A percentile compares a stretch with the other conserved stretches of the same genome.
phyloP scores from a whole-genome alignment of 176 grass and related monocot genomes.

The Zoysia japonica region DNA sequence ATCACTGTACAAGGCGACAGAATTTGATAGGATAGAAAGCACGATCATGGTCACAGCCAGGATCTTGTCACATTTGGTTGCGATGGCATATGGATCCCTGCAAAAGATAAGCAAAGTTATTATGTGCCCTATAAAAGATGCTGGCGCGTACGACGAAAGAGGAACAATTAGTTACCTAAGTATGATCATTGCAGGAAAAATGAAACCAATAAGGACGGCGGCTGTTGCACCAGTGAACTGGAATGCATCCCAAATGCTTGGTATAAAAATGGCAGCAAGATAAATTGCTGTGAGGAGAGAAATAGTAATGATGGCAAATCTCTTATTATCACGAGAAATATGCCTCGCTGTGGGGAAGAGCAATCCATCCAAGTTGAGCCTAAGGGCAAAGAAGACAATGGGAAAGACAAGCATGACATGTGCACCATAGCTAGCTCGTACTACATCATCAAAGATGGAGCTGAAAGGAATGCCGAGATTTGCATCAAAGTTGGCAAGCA shows the following conservation, averaged over 20 bases:
- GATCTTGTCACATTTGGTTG: conserved; percentile 68
- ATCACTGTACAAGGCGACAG: conserved; percentile 80
- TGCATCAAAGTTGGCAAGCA: conserved; percentile 83
- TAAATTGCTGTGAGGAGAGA: conserved; percentile 63
- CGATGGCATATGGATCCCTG: conserved; percentile 77
- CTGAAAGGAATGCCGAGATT: conserved; percentile 71
- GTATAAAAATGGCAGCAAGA: conserved; percentile 66
- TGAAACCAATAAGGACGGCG: conserved; percentile 73
- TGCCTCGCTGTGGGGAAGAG: conserved; percentile 72
- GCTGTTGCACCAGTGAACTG: conserved; percentile 89
- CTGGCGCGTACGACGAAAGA: not conserved
- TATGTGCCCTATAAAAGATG: not conserved
- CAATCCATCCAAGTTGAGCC: conserved; percentile 79
- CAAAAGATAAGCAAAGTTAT: conserved; percentile 11
- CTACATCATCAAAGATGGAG: conserved; percentile 64
- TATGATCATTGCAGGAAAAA: conserved; percentile 77
- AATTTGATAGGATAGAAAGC: conserved; percentile 72
- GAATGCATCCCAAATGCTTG: conserved; percentile 56
- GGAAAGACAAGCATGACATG: conserved; percentile 94
- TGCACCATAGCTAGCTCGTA: conserved; percentile 28
- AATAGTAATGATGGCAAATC: conserved; percentile 67
- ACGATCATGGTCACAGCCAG: conserved; percentile 80
- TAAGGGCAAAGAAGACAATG: conserved; percentile 70
- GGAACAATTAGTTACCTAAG: conserved; percentile 60
- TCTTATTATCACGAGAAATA: conserved; percentile 59